Conservation (phyloP, 2,329 filamentous ascomycete species). For the Aspergillus eucalypticola region DNA sequence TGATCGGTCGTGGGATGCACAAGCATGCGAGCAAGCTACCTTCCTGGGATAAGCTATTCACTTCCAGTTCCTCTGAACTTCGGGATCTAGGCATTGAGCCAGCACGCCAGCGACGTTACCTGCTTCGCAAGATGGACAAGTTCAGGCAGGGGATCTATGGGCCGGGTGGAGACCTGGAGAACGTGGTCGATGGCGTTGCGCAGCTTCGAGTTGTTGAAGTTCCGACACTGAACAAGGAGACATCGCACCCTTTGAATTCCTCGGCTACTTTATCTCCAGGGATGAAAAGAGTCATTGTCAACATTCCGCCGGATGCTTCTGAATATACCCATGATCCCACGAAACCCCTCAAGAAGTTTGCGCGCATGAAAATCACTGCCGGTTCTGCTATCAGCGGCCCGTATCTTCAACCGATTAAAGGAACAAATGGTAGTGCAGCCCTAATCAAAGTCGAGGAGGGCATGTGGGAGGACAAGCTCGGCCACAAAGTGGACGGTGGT, state of each 20-base stretch:
- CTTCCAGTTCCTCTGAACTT: constrained; percentile 73
- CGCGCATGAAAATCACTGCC: constrained; percentile 67
- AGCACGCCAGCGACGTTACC: constrained; percentile 75
- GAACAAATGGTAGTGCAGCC: constrained; percentile 59
- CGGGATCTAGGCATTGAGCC: constrained; percentile 84
- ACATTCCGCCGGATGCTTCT: constrained; percentile 57
- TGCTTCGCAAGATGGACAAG: constrained; percentile 83
- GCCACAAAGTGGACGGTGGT: constrained; percentile 93
- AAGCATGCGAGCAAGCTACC: constrained; percentile 84
- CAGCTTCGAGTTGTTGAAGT: constrained; percentile 61
- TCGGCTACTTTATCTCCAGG: constrained; percentile 57
- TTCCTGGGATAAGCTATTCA: constrained; percentile 88
- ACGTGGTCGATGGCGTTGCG: constrained; percentile 65
- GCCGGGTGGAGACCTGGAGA: constrained; percentile 75
- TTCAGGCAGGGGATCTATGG: constrained; percentile 78
- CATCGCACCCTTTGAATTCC: constrained; percentile 36
- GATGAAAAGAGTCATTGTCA: constrained; percentile 61
- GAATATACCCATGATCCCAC: constrained; percentile 53
- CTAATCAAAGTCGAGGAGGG: constrained; percentile 74
- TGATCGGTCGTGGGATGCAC: constrained; percentile 85
- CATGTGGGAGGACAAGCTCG: constrained; percentile 86
- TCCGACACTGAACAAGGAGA: constrained; percentile 33
- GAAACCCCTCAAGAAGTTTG: constrained; percentile 54
- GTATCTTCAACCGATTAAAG: constrained; percentile 68
- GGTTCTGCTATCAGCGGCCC: constrained; percentile 73